Evolutionary conservation across 768 basidiomycete species (phyloP), one percentile per base, ranked within the genome.

Genomic region (Kwoniella mangroviensis): DNA sequence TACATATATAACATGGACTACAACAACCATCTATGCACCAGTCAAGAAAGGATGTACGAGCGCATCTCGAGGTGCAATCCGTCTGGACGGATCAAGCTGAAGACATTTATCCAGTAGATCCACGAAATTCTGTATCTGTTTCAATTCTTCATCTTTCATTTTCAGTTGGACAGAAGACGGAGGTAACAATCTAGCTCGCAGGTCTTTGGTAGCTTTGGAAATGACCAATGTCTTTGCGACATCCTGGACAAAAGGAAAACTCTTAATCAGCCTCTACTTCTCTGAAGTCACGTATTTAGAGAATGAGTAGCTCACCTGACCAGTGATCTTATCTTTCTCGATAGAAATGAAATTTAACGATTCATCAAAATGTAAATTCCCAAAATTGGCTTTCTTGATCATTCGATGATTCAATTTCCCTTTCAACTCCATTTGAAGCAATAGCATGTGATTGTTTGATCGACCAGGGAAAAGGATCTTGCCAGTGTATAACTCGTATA

Each of bases 401-500:
- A 93, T 89, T 84, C 93, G 94, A 73, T 88, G 87, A 79, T 93
- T 95, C 85, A 98, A 92, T 59, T 94, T 88, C 43, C 97, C 95
- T 83, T 93, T 95, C 68, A 97, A 86, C 82, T 98, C 96, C 94
- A 98, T 98, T 92, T 98, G 97, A 67, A 92, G 88, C 65, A 94
- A 86, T 21, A 98, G 86, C 96, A 98, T 98, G 79, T 98, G 95
- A 79, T 97, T 97, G 84, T 99, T 98, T 19, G 92, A 92, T 49
- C 93, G 89, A 13, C 96, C 96, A 0, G 97, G 97, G 83, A 98
- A 93, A 51, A 99, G 89, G 66, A 98, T 98, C 85, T 97, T 98
- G 82, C 93, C 94, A 1, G 94, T 94, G 84, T 94, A 96, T 2
- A 82, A 79, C 70, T 84, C 83, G 70, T 82, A 83, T n/a, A 99